Evolutionary conservation across 2,329 filamentous ascomycete species (phyloP).

Genomic region (Plenodomus biglobosus): DNA sequence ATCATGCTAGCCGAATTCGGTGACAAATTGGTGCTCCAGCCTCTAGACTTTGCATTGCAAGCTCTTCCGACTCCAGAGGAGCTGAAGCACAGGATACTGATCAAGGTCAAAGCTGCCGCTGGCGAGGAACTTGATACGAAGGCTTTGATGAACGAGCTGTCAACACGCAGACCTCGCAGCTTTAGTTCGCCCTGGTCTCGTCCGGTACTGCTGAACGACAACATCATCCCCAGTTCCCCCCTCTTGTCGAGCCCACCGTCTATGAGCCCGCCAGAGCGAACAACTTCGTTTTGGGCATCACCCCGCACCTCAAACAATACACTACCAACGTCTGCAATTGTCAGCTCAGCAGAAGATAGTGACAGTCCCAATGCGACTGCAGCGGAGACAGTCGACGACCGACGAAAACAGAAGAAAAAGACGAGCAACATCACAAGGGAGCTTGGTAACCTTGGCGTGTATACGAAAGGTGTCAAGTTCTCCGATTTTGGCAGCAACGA

Average conservation of each 20-base stretch:
- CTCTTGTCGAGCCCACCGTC: conserved; percentile 56
- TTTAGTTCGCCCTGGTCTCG: conserved; percentile 75
- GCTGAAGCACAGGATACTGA: conserved; percentile 77
- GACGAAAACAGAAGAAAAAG: conserved; percentile 62
- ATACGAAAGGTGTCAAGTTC: conserved; percentile 78
- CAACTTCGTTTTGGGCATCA: conserved; percentile 51
- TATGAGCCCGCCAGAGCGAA: conserved; percentile 54
- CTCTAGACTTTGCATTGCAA: conserved; percentile 67
- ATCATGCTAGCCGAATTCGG: conserved; percentile 87
- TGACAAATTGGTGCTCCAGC: conserved; percentile 73
- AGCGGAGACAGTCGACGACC: conserved; percentile 56
- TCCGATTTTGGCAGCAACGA: conserved; percentile 75
- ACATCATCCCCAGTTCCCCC: conserved; percentile 52
- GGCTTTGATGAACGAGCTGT: conserved; percentile 38
- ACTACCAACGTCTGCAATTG: conserved; percentile 55
- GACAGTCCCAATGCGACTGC: conserved; percentile 64
- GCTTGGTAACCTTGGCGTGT: conserved; percentile 83
- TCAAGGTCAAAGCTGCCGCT: conserved; percentile 89
- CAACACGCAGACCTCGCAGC: conserved; percentile 59
- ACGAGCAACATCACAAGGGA: conserved; percentile 82
- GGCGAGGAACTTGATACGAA: conserved; percentile 45
- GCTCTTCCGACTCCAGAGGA: conserved; percentile 83
- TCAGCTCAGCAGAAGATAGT: conserved; percentile 73
- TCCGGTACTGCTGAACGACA: conserved; percentile 62
- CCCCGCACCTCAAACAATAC: conserved; percentile 58